phyloP scores from a whole-genome alignment of 805 yeast genomes.

The Scheffersomyces ergatensis region DNA sequence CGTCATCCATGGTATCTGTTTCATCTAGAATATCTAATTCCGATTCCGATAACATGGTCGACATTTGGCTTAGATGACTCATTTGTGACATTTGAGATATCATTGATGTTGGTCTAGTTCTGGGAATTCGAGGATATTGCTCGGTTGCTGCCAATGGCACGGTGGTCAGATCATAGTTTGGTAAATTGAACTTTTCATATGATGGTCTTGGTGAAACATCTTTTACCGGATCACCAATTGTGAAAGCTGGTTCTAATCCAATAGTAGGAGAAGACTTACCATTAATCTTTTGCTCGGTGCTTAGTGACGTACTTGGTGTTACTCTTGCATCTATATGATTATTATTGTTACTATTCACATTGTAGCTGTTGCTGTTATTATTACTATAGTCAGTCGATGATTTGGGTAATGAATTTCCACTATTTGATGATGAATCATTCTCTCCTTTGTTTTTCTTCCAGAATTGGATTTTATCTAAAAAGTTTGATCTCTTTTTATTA shows the following conservation, averaged over 20 bases:
- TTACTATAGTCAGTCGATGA: background rate
- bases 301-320: background rate
- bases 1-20: conserved; percentile 37
- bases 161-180: conserved; percentile 3
- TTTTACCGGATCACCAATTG: background rate
- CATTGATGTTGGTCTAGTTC: conserved; percentile 39
- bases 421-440: conserved; percentile 1
- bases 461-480: conserved; percentile 34
- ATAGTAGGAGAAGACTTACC: background rate
- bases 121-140: conserved; percentile 1
- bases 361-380: background rate
- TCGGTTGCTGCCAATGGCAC: conserved; percentile 1
- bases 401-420: background rate
- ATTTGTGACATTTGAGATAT: conserved; percentile 38
- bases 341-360: conserved; percentile 3
- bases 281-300: background rate
- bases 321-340: background rate
- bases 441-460: conserved; percentile 28
- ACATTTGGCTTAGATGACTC: conserved; percentile 37
- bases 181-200: background rate
- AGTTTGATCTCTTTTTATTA: conserved; percentile 14
- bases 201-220: background rate
- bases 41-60: conserved; percentile 41
- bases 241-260: background rate
- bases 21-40: conserved; percentile 40